Percentiles rank a stretch among this genome's conserved stretches.
Evolutionary conservation across 768 basidiomycete species (phyloP).

Genomic region (Lepiota subincarnata): DNA sequence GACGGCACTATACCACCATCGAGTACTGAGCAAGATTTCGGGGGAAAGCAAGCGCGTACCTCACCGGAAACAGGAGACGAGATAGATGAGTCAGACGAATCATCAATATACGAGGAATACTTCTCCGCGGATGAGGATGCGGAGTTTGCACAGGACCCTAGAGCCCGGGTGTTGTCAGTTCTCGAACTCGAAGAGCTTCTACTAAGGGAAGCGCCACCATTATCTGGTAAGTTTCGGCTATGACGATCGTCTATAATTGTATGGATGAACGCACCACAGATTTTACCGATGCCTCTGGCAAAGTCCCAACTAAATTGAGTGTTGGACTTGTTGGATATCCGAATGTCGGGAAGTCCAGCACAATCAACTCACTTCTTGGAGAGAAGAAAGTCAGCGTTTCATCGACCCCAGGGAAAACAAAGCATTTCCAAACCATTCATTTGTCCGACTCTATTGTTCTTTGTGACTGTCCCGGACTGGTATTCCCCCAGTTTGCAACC

Average conservation of each 20-base stretch:
- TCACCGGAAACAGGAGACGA: conserved; percentile 19
- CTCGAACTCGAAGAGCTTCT: conserved; percentile 87
- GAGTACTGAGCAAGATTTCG: conserved; percentile 18
- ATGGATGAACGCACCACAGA: conserved; percentile 31
- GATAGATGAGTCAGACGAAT: conserved; percentile 25
- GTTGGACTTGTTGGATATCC: conserved; percentile 97
- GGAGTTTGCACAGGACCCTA: conserved; percentile 50
- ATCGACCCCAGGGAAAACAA: conserved; percentile 96
- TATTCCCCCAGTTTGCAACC: conserved; percentile 97
- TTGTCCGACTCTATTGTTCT: conserved; percentile 83
- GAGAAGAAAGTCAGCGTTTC: conserved; percentile 98
- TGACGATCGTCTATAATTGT: background rate
- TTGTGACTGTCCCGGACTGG: conserved; percentile 97
- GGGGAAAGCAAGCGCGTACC: conserved; percentile 15
- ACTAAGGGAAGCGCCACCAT: conserved; percentile 61
- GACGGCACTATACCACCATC: conserved; percentile 8
- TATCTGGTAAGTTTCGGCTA: conserved; percentile 46
- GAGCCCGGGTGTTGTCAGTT: conserved; percentile 79
- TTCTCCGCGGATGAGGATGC: conserved; percentile 53
- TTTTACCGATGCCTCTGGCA: conserved; percentile 56
- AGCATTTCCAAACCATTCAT: conserved; percentile 98
- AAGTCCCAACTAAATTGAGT: conserved; percentile 58
- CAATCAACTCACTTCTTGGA: conserved; percentile 93
- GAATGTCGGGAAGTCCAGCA: conserved; percentile 97
- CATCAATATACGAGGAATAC: conserved; percentile 36